Conservation (phyloP, 2,329 filamentous ascomycete genomes). For the Fusarium ambrosium region DNA sequence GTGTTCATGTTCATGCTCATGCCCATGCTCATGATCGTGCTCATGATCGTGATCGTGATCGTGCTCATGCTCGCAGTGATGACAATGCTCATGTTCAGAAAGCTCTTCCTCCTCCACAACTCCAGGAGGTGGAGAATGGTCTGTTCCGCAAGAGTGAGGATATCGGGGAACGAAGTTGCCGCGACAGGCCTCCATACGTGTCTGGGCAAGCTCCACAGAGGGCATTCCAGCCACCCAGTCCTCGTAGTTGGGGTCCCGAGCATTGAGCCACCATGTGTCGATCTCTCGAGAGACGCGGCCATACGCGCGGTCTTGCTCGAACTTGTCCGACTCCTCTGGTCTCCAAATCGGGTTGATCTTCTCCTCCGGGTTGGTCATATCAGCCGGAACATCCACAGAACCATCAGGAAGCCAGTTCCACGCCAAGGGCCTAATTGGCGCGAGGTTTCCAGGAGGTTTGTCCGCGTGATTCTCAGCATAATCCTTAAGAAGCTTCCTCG, state of each 20-base stretch:
- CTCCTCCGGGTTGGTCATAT: constrained; percentile 55
- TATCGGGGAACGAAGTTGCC: constrained; percentile 71
- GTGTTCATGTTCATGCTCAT: constrained; percentile 44
- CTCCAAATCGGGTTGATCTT: constrained; percentile 65
- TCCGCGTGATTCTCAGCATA: constrained; percentile 66
- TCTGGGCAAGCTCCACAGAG: constrained; percentile 70
- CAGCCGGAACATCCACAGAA: constrained; percentile 47
- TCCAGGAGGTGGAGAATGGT: constrained; percentile 55
- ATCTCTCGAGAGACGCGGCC: constrained; percentile 74
- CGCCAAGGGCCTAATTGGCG: constrained; percentile 64
- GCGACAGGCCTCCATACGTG: constrained; percentile 70
- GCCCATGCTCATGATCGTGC: constrained; percentile 54
- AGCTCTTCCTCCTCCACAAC: constrained; percentile 52
- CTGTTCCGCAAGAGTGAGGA: constrained; percentile 59
- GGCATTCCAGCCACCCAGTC: constrained; percentile 72
- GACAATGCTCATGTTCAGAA: constrained; percentile 55
- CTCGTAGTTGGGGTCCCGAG: constrained; percentile 71
- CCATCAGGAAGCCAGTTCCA: constrained; percentile 68
- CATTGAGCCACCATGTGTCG: constrained; percentile 74
- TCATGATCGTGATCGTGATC: constrained; percentile 48
- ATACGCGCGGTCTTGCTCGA: constrained; percentile 70
- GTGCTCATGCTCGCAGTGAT: constrained; percentile 46
- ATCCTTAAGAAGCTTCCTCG: constrained; percentile 66
- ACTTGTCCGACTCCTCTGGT: constrained; percentile 67
- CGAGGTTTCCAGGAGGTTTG: constrained; percentile 64